Base-by-base conservation (phyloP, 106 monocot species). In the Allium fistulosum region DNA sequence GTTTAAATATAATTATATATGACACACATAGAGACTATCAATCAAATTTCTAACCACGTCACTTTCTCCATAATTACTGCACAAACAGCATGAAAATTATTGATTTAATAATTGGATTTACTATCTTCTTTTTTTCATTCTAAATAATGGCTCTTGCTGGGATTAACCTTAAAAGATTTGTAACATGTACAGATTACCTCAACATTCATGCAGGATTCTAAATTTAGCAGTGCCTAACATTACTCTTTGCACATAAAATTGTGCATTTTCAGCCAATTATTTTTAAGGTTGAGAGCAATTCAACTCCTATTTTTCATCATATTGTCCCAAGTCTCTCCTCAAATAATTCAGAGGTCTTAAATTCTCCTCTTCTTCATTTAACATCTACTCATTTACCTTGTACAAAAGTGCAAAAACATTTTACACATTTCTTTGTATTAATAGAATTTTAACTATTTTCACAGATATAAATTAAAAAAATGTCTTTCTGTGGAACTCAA, bases 401-500 rank as follows among this genome's bases (percentile, higher is more conserved):
- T 17, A 48, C 70, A 37, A 5, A 37, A 37, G 37, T 37, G 37
- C 37, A 37, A 37, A 37, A 37, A 37, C 37, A 37, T 4, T 37
- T 37, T 37, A 2, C 5, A 37, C 5, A 37, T 37, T 50, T 60
- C 45, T 65, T 27, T 2, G n/a, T 17, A 15, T 9, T 50, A 51
- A 48, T 8, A 13, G 16, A 49, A 26, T 27, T 52, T 66, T 51
- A 26, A 45, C 17, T 65, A 46, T 18, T 65, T 22, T 16, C 50
- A 3, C 3, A 12, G 14, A 49, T 17, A 7, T 7, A 0, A 2
- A 9, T 17, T 64, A 13, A 9, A 15, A 66, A 57, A 17, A 83
- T 83, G 83, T 67, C 83, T 63, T 79, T 83, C 83, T 75, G 69
- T 49, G 83, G 83, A 26, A 83, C 83, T 55, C 76, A 72, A 63